Evolutionary conservation across 352 stramenopile genomes (phyloP).

Genomic region (Phytophthora fragariae): DNA sequence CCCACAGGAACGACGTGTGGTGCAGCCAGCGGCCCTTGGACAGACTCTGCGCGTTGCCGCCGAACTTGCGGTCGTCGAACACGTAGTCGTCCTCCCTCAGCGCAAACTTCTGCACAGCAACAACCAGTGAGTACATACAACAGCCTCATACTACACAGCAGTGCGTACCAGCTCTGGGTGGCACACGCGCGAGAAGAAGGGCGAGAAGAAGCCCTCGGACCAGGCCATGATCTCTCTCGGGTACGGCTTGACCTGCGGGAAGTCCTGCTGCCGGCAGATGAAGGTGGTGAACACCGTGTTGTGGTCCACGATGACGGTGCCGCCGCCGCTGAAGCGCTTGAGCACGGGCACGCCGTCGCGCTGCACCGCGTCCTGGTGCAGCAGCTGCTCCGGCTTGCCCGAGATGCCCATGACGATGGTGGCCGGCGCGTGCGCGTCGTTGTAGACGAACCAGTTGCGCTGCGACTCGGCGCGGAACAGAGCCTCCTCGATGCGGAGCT

Average conservation of each 20-base stretch:
- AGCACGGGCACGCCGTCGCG: conserved; percentile 87
- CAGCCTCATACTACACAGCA: not conserved
- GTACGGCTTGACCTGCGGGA: conserved; percentile 82
- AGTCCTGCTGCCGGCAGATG: conserved; percentile 88
- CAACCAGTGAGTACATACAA: conserved; percentile 3
- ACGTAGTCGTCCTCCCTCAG: conserved; percentile 97
- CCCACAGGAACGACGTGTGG: conserved; percentile 98
- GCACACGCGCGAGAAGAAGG: conserved; percentile 76
- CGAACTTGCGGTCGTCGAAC: conserved; percentile 95
- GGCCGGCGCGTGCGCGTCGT: conserved; percentile 67
- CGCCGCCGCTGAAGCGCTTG: conserved; percentile 96
- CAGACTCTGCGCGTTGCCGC: conserved; percentile 97
- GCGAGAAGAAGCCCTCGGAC: conserved; percentile 82
- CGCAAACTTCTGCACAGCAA: conserved; percentile 72
- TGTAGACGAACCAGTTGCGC: conserved; percentile 88
- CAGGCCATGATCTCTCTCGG: conserved; percentile 95
- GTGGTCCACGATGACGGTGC: conserved; percentile 97
- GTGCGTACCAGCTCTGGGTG: conserved; percentile 32
- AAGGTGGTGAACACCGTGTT: conserved; percentile 94
- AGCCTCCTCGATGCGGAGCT: conserved; percentile 93
- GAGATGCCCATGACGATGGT: conserved; percentile 96
- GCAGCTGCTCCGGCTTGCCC: conserved; percentile 92
- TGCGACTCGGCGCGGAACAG: conserved; percentile 90
- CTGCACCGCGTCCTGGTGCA: conserved; percentile 88
- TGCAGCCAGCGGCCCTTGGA: conserved; percentile 95